phyloP scores from a whole-genome alignment of 2,329 filamentous ascomycete genomes.

The Fusarium caatingaense region DNA sequence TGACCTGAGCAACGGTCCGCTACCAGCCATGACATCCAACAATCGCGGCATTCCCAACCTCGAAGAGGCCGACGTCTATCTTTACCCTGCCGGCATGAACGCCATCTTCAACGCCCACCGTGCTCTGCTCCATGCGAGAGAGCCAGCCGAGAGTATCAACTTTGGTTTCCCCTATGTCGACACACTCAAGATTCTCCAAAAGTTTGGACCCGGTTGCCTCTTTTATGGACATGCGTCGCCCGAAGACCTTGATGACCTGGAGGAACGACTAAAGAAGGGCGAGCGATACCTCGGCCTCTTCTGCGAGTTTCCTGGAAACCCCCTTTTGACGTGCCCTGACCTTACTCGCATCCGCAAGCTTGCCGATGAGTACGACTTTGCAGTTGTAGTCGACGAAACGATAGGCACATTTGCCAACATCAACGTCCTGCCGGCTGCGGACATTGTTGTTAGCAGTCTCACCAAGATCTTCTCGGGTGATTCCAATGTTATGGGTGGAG shows the following conservation, averaged over 20 bases:
- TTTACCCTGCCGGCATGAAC: conserved; percentile 93
- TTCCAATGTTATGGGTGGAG: conserved; percentile 97
- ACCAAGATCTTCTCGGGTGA: conserved; percentile 98
- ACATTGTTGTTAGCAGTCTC: conserved; percentile 92
- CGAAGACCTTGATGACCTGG: conserved; percentile 85
- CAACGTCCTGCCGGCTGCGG: conserved; percentile 88
- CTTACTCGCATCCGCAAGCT: conserved; percentile 82
- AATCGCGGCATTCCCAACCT: conserved; percentile 71
- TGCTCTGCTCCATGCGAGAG: conserved; percentile 73
- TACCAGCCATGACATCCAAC: conserved; percentile 53
- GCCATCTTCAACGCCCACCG: conserved; percentile 91
- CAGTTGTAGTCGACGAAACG: conserved; percentile 93
- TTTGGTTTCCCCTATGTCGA: conserved; percentile 99
- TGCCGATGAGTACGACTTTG: conserved; percentile 87
- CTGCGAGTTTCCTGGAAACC: conserved; percentile 95
- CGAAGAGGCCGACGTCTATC: conserved; percentile 86
- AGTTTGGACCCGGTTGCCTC: conserved; percentile 88
- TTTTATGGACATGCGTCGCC: conserved; percentile 88
- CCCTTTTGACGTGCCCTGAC: conserved; percentile 86
- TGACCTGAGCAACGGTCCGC: conserved; percentile 56
- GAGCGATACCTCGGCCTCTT: conserved; percentile 86
- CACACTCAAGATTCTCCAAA: conserved; percentile 92
- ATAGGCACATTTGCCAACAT: conserved; percentile 97
- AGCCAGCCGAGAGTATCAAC: conserved; percentile 79
- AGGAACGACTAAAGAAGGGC: conserved; percentile 74